phyloP scores from a whole-genome alignment of 805 yeast species.

The Metschnikowia similis region DNA sequence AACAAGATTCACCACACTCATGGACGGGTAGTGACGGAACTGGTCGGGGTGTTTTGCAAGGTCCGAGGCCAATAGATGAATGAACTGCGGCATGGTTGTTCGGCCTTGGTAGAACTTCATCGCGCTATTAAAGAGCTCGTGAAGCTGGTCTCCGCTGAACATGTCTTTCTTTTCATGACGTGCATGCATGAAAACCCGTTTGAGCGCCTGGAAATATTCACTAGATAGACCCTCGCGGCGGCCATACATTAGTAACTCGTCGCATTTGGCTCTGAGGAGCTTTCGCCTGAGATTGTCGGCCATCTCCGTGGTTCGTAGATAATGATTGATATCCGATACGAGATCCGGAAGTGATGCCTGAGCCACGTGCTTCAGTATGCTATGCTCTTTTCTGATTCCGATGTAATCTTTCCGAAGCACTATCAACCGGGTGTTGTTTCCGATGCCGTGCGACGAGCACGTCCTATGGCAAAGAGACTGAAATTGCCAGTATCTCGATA shows the following conservation, averaged over 20 bases:
- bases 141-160: slow-evolving; percentile 9
- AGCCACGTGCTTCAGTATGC: not conserved
- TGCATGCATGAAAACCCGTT: slow-evolving; percentile 18
- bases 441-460: not conserved
- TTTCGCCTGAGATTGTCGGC: slow-evolving; percentile 17
- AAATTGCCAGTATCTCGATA: not conserved
- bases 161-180: slow-evolving; percentile 8
- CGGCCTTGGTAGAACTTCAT: slow-evolving; percentile 7
- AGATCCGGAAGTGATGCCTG: not conserved
- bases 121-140: slow-evolving; percentile 18
- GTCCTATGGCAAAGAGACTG: not conserved
- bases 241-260: slow-evolving; percentile 13
- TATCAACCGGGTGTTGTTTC: not conserved
- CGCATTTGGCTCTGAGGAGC: slow-evolving; percentile 19
- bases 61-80: slow-evolving; percentile 22
- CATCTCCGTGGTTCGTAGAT: slow-evolving; percentile 25
- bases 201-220: slow-evolving; percentile 17
- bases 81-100: slow-evolving; percentile 23
- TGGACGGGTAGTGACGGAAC: slow-evolving; percentile 12
- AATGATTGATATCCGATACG: slow-evolving; percentile 21
- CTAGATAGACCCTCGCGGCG: slow-evolving; percentile 5
- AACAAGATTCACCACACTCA: slow-evolving; percentile 22
- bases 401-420: not conserved
- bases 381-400: not conserved
- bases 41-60: slow-evolving; percentile 10